These are phyloP conservation scores for Solanum rostratum DNA, from an alignment of 257 asterid species.

Conservation along the genomic window DNA sequence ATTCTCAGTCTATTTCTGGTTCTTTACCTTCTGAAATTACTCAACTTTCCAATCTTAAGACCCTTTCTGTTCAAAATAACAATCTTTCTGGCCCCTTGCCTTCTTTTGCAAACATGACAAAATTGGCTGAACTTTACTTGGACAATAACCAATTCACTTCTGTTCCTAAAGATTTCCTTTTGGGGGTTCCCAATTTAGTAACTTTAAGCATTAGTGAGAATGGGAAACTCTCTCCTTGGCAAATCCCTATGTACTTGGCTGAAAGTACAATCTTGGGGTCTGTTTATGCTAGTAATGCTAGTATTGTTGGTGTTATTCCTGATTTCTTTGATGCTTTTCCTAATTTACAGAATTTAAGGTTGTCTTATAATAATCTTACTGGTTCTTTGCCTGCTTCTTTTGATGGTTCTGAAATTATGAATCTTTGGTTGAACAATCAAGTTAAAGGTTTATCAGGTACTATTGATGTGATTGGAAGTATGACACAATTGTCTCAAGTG, in stretches of 20 bases:
- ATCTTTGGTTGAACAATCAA: conserved; percentile 81
- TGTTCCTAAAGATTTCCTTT: conserved; percentile 41
- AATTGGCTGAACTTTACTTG: conserved; percentile 34
- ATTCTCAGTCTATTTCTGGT: conserved; percentile 48
- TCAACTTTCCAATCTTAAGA: conserved; percentile 45
- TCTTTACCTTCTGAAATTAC: conserved; percentile 50
- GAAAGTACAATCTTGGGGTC: conserved; percentile 38
- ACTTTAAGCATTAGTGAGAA: conserved; percentile 45
- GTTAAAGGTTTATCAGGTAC: conserved; percentile 42
- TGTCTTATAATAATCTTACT: conserved; percentile 64
- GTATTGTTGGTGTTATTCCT: conserved; percentile 48
- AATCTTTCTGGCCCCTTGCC: conserved; percentile 58
- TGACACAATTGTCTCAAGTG: conserved; percentile 58
- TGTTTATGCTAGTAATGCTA: conserved; percentile 49
- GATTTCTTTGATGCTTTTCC: conserved; percentile 54
- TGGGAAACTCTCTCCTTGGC: conserved; percentile 34
- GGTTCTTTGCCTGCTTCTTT: conserved; percentile 62
- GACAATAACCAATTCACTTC: conserved; percentile 44
- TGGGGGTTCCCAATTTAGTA: conserved; percentile 38
- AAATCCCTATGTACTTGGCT: conserved; percentile 43
- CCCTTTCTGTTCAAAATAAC: conserved; percentile 54
- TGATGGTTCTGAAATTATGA: conserved; percentile 52
- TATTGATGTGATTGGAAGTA: conserved; percentile 47
- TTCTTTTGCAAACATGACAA: conserved; percentile 55
- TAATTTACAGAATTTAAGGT: conserved; percentile 43